phyloP scores from a whole-genome alignment of 495 filamentous ascomycete genomes.

The Aspergillus sclerotioniger region DNA sequence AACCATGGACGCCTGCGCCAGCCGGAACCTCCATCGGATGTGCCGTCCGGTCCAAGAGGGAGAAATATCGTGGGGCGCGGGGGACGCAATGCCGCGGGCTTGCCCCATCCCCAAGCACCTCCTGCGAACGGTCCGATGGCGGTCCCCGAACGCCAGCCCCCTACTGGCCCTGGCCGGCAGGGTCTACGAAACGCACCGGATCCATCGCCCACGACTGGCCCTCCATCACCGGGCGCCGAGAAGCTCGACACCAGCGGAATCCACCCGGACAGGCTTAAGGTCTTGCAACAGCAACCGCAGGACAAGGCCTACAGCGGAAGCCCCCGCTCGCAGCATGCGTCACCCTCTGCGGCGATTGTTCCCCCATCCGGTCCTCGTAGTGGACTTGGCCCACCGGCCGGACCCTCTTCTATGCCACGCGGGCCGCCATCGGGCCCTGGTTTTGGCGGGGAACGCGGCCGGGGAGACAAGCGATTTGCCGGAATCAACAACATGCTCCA shows the following conservation, averaged over 20 bases:
- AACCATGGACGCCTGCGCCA: constrained; percentile 55
- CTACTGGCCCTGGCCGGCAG: constrained; percentile 38
- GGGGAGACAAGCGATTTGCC: constrained; percentile 45
- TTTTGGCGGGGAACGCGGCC: constrained; percentile 38
- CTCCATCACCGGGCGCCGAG: constrained; percentile 27
- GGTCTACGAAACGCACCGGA: constrained; percentile 31
- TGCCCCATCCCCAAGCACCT: constrained; percentile 23
- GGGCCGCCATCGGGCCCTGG: constrained; percentile 26
- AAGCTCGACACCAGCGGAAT: constrained; percentile 38
- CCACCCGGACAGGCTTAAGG: constrained; percentile 50
- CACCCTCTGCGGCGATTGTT: constrained; percentile 24
- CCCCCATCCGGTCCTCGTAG: constrained; percentile 43
- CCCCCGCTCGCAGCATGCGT: constrained; percentile 22
- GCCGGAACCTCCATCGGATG: constrained; percentile 54
- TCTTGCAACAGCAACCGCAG: constrained; percentile 25
- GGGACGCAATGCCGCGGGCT: constrained; percentile 32
- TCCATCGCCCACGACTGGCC: constrained; percentile 20
- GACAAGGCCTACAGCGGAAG: constrained; percentile 20
- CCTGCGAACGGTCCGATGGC: constrained; percentile 24
- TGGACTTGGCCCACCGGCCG: constrained; percentile 24
- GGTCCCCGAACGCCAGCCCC: constrained; percentile 33
- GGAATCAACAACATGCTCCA: constrained; percentile 46
- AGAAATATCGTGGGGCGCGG: constrained; percentile 33
- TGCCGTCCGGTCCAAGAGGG: constrained; percentile 70
- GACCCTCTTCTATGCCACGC: constrained; percentile 27